phyloP scores from a whole-genome alignment of 2,329 filamentous ascomycete genomes.

The Aspergillus brasiliensis region DNA sequence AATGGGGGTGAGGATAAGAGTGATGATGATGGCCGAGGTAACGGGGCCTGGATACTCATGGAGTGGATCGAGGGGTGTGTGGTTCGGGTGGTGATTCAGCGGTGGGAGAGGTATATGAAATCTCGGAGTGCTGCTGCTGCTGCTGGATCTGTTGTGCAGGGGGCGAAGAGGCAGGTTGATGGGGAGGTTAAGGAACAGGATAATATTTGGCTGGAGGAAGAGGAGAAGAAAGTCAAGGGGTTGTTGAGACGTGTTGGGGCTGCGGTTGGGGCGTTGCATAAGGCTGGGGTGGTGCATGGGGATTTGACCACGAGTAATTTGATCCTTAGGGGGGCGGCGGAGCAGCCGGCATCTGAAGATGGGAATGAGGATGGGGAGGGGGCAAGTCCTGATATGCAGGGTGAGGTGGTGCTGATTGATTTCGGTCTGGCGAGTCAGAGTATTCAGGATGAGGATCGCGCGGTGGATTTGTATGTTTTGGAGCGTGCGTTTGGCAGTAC shows the following conservation, averaged over 20 bases:
- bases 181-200: conserved; percentile 28
- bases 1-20: conserved; percentile 52
- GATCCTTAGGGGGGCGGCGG: conserved; percentile 65
- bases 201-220: conserved; percentile 28
- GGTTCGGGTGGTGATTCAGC: conserved; percentile 69
- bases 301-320: conserved; percentile 97
- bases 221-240: conserved; percentile 56
- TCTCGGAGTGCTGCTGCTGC: too few species aligned
- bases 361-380: conserved; percentile 22
- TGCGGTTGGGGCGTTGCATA: conserved; percentile 76
- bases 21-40: conserved; percentile 52
- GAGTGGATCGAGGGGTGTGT: conserved; percentile 80
- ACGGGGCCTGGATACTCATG: conserved; percentile 75
- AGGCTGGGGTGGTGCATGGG: conserved; percentile 84
- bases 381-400: conserved; percentile 50
- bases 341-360: conserved; percentile 12
- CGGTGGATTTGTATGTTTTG: conserved; percentile 93
- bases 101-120: conserved; percentile 60
- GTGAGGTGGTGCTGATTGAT: conserved; percentile 88
- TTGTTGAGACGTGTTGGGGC: conserved; percentile 72
- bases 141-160: too few species aligned
- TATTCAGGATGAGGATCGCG: conserved; percentile 83
- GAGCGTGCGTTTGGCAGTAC: conserved; percentile 94
- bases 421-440: conserved; percentile 87
- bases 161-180: conserved; percentile 20